Conservation (phyloP, 805 yeast genomes). For the Metschnikowia continentalis region DNA sequence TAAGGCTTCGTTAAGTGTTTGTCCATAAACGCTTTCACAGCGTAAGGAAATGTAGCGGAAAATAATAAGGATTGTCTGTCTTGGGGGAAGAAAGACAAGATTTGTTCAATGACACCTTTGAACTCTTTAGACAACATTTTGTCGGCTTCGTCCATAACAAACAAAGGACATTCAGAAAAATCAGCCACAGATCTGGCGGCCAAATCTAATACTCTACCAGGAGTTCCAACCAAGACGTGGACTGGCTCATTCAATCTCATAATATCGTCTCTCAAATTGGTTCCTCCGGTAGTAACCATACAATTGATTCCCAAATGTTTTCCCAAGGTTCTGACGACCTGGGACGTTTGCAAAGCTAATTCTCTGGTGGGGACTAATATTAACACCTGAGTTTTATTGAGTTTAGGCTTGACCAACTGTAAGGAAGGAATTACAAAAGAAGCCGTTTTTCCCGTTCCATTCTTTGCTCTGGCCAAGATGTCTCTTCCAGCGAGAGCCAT, state of each 20-base stretch:
- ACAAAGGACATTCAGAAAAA: slow-evolving; percentile 77
- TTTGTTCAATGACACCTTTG: slow-evolving; percentile 80
- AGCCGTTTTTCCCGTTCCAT: slow-evolving; percentile 98
- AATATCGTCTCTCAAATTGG: slow-evolving; percentile 89
- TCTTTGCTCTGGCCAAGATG: slow-evolving; percentile 94
- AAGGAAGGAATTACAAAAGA: slow-evolving; percentile 93
- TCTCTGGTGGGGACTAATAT: slow-evolving; percentile 97
- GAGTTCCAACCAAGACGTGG: slow-evolving; percentile 94
- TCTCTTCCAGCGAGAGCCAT: slow-evolving; percentile 94
- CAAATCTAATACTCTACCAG: slow-evolving; percentile 93
- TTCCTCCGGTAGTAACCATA: slow-evolving; percentile 99
- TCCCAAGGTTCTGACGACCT: slow-evolving; percentile 93
- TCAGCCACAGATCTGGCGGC: slow-evolving; percentile 87
- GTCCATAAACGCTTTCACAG: slow-evolving; percentile 90
- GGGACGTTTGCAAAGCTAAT: slow-evolving; percentile 95
- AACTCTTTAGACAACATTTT: slow-evolving; percentile 92
- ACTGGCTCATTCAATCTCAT: slow-evolving; percentile 89
- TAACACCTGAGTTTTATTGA: slow-evolving; percentile 82
- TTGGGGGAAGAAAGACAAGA: slow-evolving; percentile 72
- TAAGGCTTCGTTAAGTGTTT: slow-evolving; percentile 85
- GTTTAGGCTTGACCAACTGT: slow-evolving; percentile 81
- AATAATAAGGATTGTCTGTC: slow-evolving; percentile 75
- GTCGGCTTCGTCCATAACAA: slow-evolving; percentile 98
- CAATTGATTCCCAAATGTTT: slow-evolving; percentile 88
- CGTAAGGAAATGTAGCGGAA: slow-evolving; percentile 94